Base-by-base conservation (phyloP, 78 protist species). In the Dictyostelium capitatum region DNA sequence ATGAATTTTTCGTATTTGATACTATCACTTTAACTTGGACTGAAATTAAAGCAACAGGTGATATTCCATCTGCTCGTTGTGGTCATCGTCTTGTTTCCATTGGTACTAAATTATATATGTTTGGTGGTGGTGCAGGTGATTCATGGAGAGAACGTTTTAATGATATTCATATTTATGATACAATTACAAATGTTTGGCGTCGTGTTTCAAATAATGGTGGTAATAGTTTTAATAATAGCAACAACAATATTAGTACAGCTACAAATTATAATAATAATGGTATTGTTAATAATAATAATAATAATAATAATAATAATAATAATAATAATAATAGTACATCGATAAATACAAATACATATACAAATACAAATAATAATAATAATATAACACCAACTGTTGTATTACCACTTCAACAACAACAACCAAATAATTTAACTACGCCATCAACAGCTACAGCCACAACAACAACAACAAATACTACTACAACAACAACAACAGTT, bases 81-180 rank as follows among this genome's bases (percentile, higher is more conserved):
- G 96, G 96, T 50, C 96, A 92, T 28, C 48, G 87, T 28, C 28
- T 92, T 48, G 83, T 83, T 11, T 46, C 92, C 8, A 80, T 92
- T n/a, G 91, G 83, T 37, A 57, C 43, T 0, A 72, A 92, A 19
- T 84, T 80, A 10, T 92, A 77, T 59, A 23, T 92, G 90, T 92
- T 83, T 72, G 96, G 96, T 23, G 96, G 96, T n/a, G 96, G 96
- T 47, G 82, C 89, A 9, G 96, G 91, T 53, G 96, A 92, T 20
- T 37, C 65, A 0, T 92, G 96, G 96, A 30, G 74, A 6, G 81
- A 82, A 23, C 53, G 74, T 23, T 83, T 78, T 79, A 92, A 80
- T 15, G 91, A 82, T 75, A 57, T 92, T 28, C 92, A 92, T 48
- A 80, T 92, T 1, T 92, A 28, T 78, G 80, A 92, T 54, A 82